These are phyloP conservation scores for Mimosa pudica DNA, from an alignment of 306 rosid genomes.

Conservation along the genomic window DNA sequence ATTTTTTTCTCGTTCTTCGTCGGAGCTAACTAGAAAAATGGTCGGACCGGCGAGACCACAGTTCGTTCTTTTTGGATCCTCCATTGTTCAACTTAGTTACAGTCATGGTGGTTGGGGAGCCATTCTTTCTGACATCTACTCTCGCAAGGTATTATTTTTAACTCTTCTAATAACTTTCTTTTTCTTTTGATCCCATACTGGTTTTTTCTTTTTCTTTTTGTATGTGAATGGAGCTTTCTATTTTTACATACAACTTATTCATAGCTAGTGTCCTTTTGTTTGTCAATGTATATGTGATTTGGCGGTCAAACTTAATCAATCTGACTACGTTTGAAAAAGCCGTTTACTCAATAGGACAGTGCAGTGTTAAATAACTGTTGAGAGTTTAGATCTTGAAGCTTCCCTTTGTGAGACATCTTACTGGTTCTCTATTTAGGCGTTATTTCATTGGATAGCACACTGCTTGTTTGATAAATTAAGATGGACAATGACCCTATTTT, in stretches of 20 bases:
- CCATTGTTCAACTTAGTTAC: constrained; percentile 86
- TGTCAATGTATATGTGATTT: not conserved
- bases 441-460: not conserved
- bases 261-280: not conserved
- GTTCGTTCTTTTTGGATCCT: constrained; percentile 90
- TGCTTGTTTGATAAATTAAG: not conserved
- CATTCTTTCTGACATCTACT: constrained; percentile 74
- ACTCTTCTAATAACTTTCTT: not conserved
- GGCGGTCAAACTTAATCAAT: not conserved
- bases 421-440: not conserved
- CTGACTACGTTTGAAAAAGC: not conserved
- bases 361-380: not conserved
- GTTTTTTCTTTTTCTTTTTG: not conserved
- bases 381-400: not conserved
- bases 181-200: not conserved
- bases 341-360: not conserved
- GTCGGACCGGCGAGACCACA: constrained; percentile 79
- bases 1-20: not conserved
- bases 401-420: not conserved
- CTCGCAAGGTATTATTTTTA: constrained; percentile 54
- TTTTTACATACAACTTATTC: not conserved
- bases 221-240: not conserved
- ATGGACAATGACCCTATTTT: too few relatives aligned
- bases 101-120: constrained; percentile 90
- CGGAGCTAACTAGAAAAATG: constrained; percentile 45